A percentile compares a stretch with the other conserved stretches of the same genome.
These are phyloP conservation scores for Combretum micranthum DNA, from an alignment of 345 rosid genomes.

Conservation along the genomic window DNA sequence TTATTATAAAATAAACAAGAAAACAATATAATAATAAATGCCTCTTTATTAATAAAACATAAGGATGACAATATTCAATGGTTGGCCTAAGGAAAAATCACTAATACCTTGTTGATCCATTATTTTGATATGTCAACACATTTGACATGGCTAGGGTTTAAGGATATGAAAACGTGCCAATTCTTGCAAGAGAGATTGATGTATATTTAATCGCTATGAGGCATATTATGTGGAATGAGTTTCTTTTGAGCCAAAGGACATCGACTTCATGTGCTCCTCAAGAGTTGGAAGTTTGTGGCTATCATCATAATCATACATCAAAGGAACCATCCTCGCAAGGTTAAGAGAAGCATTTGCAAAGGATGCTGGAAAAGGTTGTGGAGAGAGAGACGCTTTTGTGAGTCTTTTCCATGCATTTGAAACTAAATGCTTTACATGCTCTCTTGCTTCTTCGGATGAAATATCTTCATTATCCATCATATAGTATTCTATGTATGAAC, in stretches of 20 bases:
- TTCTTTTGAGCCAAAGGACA: background rate
- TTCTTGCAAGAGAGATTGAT: too few species aligned
- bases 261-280: slow-evolving; percentile 22
- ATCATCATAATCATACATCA: slow-evolving; percentile 49
- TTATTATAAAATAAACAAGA: too few species aligned
- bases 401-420: slow-evolving; percentile 49
- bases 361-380: slow-evolving; percentile 24
- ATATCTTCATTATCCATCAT: slow-evolving; percentile 28
- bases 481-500: slow-evolving; percentile 53
- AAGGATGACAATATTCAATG: too few species aligned
- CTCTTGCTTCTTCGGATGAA: slow-evolving; percentile 23
- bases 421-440: slow-evolving; percentile 26
- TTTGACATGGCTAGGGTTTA: too few species aligned
- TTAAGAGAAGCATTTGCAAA: slow-evolving; percentile 31
- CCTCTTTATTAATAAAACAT: too few species aligned
- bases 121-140: too few species aligned
- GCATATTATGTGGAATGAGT: too few species aligned
- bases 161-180: too few species aligned
- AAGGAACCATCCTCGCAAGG: slow-evolving; percentile 47
- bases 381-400: slow-evolving; percentile 34
- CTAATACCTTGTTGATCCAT: too few species aligned
- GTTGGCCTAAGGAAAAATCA: too few species aligned
- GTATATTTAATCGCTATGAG: too few species aligned
- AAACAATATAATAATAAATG: too few species aligned
- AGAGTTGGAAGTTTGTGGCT: slow-evolving; percentile 33